phyloP scores from a whole-genome alignment of 2,329 filamentous ascomycete genomes.

The Akanthomyces dipterigenus region DNA sequence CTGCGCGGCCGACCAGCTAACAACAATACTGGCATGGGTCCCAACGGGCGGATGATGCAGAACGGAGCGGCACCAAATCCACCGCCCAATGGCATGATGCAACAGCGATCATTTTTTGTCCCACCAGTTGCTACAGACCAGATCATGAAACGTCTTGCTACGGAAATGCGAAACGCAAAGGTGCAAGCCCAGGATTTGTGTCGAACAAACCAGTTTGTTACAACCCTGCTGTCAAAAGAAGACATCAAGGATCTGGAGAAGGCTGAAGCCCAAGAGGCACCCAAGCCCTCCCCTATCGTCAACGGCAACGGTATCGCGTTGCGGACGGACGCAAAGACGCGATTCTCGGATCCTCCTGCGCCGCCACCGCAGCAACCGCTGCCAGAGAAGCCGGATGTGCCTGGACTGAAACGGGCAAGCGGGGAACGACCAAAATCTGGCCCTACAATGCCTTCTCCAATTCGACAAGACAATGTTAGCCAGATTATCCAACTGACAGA shows the following conservation, averaged over 20 bases:
- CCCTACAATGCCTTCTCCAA: slow-evolving; percentile 47
- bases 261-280: slow-evolving; percentile 38
- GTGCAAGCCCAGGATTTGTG: slow-evolving; percentile 81
- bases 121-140: slow-evolving; percentile 89
- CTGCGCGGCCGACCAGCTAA: slow-evolving; percentile 64
- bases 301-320: slow-evolving; percentile 48
- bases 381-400: slow-evolving; percentile 82
- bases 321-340: slow-evolving; percentile 69
- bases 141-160: slow-evolving; percentile 64
- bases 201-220: slow-evolving; percentile 75
- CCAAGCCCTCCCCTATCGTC: slow-evolving; percentile 39
- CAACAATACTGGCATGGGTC: slow-evolving; percentile 57
- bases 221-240: slow-evolving; percentile 68
- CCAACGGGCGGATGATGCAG: slow-evolving; percentile 55
- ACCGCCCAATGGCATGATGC: slow-evolving; percentile 54
- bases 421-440: slow-evolving; percentile 65
- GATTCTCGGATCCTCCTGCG: slow-evolving; percentile 88
- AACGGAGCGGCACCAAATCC: slow-evolving; percentile 38
- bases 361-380: slow-evolving; percentile 89
- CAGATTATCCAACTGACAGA: slow-evolving; percentile 83
- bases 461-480: slow-evolving; percentile 53
- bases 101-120: slow-evolving; percentile 78
- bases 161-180: slow-evolving; percentile 83
- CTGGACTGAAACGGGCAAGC: slow-evolving; percentile 65
- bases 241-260: slow-evolving; percentile 53